Conservation (phyloP, 2,329 filamentous ascomycete species). For the Tolypocladium sp. region DNA sequence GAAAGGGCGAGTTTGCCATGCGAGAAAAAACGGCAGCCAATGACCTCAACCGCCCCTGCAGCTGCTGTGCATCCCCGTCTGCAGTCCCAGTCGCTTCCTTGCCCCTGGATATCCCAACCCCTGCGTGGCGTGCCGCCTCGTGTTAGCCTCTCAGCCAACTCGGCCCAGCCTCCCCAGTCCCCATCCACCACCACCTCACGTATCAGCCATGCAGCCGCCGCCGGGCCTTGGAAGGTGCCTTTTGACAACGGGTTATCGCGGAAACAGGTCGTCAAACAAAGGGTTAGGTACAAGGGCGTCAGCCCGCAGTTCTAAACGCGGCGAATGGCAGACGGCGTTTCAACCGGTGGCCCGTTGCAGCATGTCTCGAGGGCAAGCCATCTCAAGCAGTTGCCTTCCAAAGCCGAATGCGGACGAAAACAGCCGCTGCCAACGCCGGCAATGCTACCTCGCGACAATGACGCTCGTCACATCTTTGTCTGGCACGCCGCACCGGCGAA, state of each 20-base stretch:
- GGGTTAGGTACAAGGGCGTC: neutral
- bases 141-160: neutral
- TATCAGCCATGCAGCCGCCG: neutral
- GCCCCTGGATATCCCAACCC: neutral
- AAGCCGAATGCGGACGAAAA: too few relatives aligned
- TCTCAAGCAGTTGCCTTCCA: too few relatives aligned
- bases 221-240: neutral
- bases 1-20: neutral
- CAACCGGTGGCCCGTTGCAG: neutral
- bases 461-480: too few relatives aligned
- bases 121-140: neutral
- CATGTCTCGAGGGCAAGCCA: too few relatives aligned
- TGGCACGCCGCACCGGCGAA: too few relatives aligned
- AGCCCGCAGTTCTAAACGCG: neutral
- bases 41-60: neutral
- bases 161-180: neutral
- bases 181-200: neutral
- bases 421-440: too few relatives aligned
- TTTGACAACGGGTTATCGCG: neutral
- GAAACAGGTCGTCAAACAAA: neutral
- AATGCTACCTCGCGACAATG: too few relatives aligned
- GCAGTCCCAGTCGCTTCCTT: neutral
- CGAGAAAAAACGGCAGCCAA: neutral
- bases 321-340: neutral
- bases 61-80: constrained; percentile 1